Evolutionary conservation across 1,139 yeast species (phyloP), one percentile per base, ranked within the genome.

Genomic region (Yamadazyma pseudoaaseri): DNA sequence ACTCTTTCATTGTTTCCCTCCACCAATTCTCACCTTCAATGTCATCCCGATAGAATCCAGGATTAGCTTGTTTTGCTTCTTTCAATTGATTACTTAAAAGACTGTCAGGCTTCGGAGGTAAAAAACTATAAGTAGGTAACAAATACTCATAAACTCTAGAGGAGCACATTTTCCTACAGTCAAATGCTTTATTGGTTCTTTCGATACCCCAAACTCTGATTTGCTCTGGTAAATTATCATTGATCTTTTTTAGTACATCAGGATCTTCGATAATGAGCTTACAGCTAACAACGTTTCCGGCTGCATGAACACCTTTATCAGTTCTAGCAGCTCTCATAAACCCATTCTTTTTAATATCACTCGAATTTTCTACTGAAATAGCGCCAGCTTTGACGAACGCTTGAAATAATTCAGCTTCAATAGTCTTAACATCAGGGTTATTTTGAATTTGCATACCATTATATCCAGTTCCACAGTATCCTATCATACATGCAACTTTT

Each of bases 241-340:
- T 92, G 58, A 94, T 83, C 56, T 80, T 85, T 27, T 71, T 69
- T 28, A 84, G 70, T 34, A 90, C 73, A 36, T 85, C 83, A n/a
- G 73, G 76, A 51, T 90, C 97, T 55, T 90, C 97, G 38, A 90
- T 76, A 49, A 90, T 89, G 68, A 92, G 66, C 56, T 92, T 92
- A 50, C 87, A 69, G 6, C 96, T 85, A 28, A 94, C 79, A 20
- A 92, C 89, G 55, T 92, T 92, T 17, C 98, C 97, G 4, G 97
- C 97, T 16, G 99, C 98, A 60, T 92, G 99, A 11, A 92, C 99
- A 42, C 98, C 99, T 60, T 92, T 94, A 58, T 92, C 99, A 4
- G 99, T 92, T 60, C 98, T 74, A 3, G 98, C 98, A 29, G 97
- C 96, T 51, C 99, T 76, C 86, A 86, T 84, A 51, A 94, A 86